Evolutionary conservation across 1,284 basidiomycete genomes (phyloP), one percentile per base, ranked within the genome.

Genomic region (Sporisorium graminicola): DNA sequence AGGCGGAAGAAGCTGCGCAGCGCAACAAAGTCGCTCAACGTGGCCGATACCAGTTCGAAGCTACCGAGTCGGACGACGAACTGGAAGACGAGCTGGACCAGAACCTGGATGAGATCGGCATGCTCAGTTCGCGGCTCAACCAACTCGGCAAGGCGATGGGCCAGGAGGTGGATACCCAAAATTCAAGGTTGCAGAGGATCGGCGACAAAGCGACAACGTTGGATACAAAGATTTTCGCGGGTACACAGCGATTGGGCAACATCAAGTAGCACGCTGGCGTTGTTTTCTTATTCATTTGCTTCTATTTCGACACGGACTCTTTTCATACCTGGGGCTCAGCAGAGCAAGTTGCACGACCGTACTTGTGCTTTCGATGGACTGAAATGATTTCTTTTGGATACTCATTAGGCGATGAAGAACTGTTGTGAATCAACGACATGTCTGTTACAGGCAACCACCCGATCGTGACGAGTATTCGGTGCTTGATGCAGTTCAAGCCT

Each of bases 61-160:
- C 91, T n/a, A 93, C 91, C 40, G 93, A 90, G 18, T 94, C 93
- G n/a, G 97, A 99, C 83, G 95, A 99, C 82, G 95, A 98, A 87
- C 83, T 90, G 53, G 90, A 90, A 79, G 88, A 90, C 71, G 89
- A 95, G 85, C 85, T 98, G 26, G 96, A 98, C 81, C 90, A 91
- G 75, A 98, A 99, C 86, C 87, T 99, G 55, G 91, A 94, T 85
- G 94, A 98, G 87, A 94, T 97, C 68, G 88, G 90, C 49, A 91
- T 91, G 64, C 90, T 93, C 54, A 91, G 93, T 4, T 92, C 91
- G 86, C 88, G 92, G 59, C 89, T 99, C 77, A 96, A 95, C 87
- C 90, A 91, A 27, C 88, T 98, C 26, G 94, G 93, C 3, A 89
- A 89, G 72, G 91, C 94, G 9, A 94, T 94, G 91, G 91, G 93